Percentiles rank a stretch among this genome's conserved stretches.
These are phyloP conservation scores for Aaosphaeria pasadenensis DNA, from an alignment of 2,329 filamentous ascomycete genomes.

Conservation along the genomic window DNA sequence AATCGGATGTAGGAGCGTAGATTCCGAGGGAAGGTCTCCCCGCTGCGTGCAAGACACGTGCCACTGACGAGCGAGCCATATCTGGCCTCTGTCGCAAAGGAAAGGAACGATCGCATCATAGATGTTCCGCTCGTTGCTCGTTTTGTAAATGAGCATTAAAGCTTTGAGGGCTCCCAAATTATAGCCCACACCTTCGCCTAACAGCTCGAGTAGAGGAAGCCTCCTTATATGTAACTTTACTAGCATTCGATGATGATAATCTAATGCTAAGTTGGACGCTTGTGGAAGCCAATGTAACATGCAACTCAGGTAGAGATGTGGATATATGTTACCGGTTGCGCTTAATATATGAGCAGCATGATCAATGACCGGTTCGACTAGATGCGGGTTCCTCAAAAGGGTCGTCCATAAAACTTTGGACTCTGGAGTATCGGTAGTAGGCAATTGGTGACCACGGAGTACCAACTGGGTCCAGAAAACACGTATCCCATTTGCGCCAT, in stretches of 20 bases:
- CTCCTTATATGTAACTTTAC: conserved; percentile 18
- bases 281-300: conserved; percentile 39
- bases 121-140: conserved; percentile 33
- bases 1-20: conserved; percentile 25
- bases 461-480: conserved; percentile 44
- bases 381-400: conserved; percentile 37
- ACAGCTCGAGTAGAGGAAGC: conserved; percentile 19
- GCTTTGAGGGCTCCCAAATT: conserved; percentile 17
- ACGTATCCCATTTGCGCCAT: conserved; percentile 41
- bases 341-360: conserved; percentile 43
- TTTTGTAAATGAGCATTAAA: conserved; percentile 38
- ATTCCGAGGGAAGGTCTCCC: conserved; percentile 36
- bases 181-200: conserved; percentile 4
- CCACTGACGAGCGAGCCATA: conserved; percentile 33
- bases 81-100: conserved; percentile 24
- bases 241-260: conserved; percentile 24
- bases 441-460: conserved; percentile 37
- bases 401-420: conserved; percentile 46
- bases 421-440: conserved; percentile 32
- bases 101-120: conserved; percentile 42
- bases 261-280: conserved; percentile 12
- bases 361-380: conserved; percentile 37
- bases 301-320: conserved; percentile 43
- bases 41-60: conserved; percentile 37
- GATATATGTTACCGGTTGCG: conserved; percentile 31